Evolutionary conservation across 371 early-diverging fungal genomes (phyloP).

Genomic region (Umbelopsis sp.): DNA sequence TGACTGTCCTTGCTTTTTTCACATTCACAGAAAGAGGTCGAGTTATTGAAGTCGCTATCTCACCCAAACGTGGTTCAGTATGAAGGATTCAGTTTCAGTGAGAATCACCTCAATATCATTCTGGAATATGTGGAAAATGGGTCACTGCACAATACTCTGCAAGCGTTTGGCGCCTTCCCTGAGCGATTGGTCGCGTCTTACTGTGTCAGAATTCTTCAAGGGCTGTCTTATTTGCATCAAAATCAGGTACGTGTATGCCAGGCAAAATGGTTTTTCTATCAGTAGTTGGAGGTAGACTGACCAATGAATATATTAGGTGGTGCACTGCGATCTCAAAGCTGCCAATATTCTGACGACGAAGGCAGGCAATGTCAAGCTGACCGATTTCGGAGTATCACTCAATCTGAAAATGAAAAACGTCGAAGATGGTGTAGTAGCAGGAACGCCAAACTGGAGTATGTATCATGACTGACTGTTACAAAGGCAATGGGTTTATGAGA

Average conservation of each 20-base stretch:
- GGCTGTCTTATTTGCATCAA: conserved; percentile 87
- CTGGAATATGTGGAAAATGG: conserved; percentile 95
- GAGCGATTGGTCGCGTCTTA: conserved; percentile 88
- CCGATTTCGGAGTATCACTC: conserved; percentile 93
- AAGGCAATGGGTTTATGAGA: background rate
- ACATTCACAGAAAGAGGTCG: conserved; percentile 69
- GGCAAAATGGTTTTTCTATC: background rate
- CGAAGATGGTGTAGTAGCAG: conserved; percentile 71
- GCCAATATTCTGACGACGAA: conserved; percentile 93
- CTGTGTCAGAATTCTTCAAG: conserved; percentile 84
- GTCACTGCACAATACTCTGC: conserved; percentile 80
- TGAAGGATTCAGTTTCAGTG: conserved; percentile 75
- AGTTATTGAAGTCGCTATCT: conserved; percentile 64
- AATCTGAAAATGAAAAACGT: conserved; percentile 69
- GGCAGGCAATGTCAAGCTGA: conserved; percentile 86
- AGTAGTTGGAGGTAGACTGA: background rate
- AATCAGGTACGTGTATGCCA: conserved; percentile 40
- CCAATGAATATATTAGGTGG: conserved; percentile 43
- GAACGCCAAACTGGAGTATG: conserved; percentile 95
- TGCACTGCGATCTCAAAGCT: conserved; percentile 96
- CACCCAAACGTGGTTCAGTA: conserved; percentile 90
- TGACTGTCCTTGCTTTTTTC: conserved; percentile 30
- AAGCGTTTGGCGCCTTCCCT: conserved; percentile 87
- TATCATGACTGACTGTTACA: background rate
- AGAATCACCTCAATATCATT: conserved; percentile 74